Percentiles rank a stretch among this genome's conserved stretches.
These are phyloP conservation scores for Mortierella sp. DNA, from an alignment of 371 early-diverging fungal species.

Conservation along the genomic window DNA sequence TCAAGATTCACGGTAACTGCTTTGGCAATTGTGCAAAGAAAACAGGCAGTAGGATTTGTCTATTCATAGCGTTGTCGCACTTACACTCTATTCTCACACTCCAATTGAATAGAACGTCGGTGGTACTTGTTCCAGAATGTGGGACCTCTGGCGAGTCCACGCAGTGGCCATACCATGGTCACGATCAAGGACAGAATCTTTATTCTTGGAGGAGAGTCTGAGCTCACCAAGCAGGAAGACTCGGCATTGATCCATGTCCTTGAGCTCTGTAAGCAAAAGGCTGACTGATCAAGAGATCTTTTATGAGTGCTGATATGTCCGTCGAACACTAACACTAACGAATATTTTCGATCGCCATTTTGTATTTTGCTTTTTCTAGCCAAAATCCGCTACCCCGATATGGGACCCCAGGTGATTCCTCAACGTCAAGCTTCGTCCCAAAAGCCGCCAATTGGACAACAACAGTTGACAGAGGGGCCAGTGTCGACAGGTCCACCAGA, in stretches of 20 bases:
- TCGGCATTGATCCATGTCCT: constrained; percentile 67
- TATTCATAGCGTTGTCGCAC: constrained; percentile 2
- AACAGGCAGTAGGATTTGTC: constrained; percentile 21
- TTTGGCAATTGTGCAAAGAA: background rate
- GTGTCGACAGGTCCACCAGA: constrained; percentile 19
- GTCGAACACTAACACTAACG: background rate
- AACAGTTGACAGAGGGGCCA: constrained; percentile 11
- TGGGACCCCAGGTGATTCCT: constrained; percentile 24
- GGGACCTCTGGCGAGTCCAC: constrained; percentile 77
- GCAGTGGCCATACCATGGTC: constrained; percentile 75
- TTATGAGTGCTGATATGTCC: background rate
- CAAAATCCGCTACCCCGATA: constrained; percentile 45
- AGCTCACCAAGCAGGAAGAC: constrained; percentile 65
- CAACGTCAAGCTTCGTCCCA: constrained; percentile 42
- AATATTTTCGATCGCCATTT: background rate
- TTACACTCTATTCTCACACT: background rate
- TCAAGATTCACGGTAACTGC: constrained; percentile 70
- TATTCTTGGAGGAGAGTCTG: constrained; percentile 76
- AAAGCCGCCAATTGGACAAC: constrained; percentile 11
- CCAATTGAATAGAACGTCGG: constrained; percentile 62
- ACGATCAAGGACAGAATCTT: constrained; percentile 73
- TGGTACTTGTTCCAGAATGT: constrained; percentile 86
- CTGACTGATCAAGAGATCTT: background rate
- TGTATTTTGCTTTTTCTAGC: constrained; percentile 4
- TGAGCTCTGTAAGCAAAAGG: constrained; percentile 66